Percentiles rank a stretch among this genome's conserved stretches.
phyloP scores from a whole-genome alignment of 2,329 filamentous ascomycete genomes.

The Talaromyces atroroseus region DNA sequence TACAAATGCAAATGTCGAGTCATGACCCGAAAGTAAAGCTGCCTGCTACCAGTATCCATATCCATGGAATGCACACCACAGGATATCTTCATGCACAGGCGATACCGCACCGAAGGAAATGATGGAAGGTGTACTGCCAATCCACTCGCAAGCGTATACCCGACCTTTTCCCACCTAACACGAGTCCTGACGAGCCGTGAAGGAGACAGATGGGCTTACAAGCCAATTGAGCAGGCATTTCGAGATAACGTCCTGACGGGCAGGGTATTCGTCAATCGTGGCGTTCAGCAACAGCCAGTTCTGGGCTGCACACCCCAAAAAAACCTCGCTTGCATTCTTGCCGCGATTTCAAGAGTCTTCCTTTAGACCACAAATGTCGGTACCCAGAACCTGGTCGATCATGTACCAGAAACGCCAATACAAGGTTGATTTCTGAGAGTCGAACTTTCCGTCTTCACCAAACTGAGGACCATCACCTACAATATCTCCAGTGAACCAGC shows the following conservation, averaged over 20 bases:
- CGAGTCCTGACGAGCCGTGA: neutral
- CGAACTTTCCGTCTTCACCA: slow-evolving; percentile 51
- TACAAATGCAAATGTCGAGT: neutral
- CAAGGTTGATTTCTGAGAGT: slow-evolving; percentile 59
- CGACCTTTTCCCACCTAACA: neutral
- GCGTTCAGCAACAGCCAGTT: neutral
- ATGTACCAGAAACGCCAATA: slow-evolving; percentile 59
- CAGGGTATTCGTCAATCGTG: neutral
- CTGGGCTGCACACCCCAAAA: neutral
- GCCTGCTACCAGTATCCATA: neutral
- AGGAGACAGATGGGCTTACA: neutral
- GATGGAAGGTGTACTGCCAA: neutral
- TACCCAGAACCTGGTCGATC: slow-evolving; percentile 52
- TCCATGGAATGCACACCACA: neutral
- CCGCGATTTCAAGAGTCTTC: slow-evolving; percentile 39
- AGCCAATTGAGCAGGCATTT: neutral
- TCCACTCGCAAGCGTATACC: neutral
- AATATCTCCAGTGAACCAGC: slow-evolving; percentile 61
- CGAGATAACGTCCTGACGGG: neutral
- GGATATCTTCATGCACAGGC: neutral
- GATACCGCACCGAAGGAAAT: neutral
- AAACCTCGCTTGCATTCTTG: neutral
- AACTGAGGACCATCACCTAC: slow-evolving; percentile 43
- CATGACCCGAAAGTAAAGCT: neutral
- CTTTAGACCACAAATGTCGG: slow-evolving; percentile 57